Conservation (phyloP, 805 yeast species). For the Saccharomyces cerevisiae region DNA sequence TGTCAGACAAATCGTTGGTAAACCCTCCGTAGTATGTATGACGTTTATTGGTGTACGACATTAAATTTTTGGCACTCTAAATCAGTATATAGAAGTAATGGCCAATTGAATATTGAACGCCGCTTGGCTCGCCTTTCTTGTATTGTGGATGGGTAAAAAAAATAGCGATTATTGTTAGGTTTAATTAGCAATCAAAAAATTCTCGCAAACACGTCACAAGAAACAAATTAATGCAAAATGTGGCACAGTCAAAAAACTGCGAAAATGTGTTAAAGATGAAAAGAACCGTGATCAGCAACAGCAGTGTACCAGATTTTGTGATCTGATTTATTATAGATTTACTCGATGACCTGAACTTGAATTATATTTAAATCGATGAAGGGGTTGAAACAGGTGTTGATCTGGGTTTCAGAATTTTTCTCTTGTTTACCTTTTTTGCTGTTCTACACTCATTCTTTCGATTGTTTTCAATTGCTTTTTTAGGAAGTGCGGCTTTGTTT, state of each 20-base stretch:
- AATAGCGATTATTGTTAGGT: background rate
- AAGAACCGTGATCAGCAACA: background rate
- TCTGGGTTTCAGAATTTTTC: background rate
- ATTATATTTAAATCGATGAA: background rate
- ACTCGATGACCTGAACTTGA: background rate
- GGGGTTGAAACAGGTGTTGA: background rate
- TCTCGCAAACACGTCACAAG: background rate
- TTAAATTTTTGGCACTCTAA: conserved; percentile 3
- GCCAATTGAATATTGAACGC: background rate
- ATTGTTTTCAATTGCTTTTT: background rate
- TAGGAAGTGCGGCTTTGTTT: background rate
- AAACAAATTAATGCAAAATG: background rate
- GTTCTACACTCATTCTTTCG: background rate
- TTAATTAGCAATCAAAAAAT: background rate
- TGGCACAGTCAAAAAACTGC: background rate
- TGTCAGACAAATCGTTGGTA: conserved; percentile 1
- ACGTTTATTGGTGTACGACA: conserved; percentile 20
- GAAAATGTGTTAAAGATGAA: background rate
- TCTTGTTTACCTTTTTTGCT: background rate
- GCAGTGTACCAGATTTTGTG: background rate
- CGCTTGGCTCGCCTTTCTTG: background rate
- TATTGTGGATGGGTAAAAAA: background rate
- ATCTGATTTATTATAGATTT: background rate
- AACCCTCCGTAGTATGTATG: conserved; percentile 29
- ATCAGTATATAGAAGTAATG: conserved; percentile 14